Evolutionary conservation across 257 asterid species (phyloP), one percentile per base, ranked within the genome.

Genomic region (Primulina tabacum): DNA sequence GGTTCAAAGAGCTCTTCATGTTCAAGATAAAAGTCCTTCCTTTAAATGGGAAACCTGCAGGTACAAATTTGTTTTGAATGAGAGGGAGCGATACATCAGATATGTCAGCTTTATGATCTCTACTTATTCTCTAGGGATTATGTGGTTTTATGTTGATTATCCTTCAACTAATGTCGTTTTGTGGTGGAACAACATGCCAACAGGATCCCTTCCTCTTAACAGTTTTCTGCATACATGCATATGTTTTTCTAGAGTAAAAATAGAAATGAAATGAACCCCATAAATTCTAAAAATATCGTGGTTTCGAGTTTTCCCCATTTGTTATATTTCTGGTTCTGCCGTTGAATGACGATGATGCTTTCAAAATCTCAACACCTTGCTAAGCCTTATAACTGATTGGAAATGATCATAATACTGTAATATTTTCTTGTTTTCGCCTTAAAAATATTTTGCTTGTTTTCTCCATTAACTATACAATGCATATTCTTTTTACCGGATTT

Each of bases 1-100:
- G 79, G 99, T 94, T 84, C 97, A 94, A 82, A 67, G 68, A 12
- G 97, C 97, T 65, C 90, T 94, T 77, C 99, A 91, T 75, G 90
- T 86, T 82, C 81, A 7, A 61, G 79, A 59, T 63, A 78, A 35
- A 62, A 83, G 82, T 58, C 78, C 88, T 57, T 79, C 80, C 11
- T 76, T 67, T 53, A 77, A 74, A 76, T 94, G 97, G 97, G 88
- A 38, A 61, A 82, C 97, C 74, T 91, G 99, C 97, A 94, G 85
- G 99, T 94, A 82, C 20, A 6, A 65, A 47, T 65, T 59, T 57
- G 7, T 62, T 38, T 11, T 56, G 38, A n/a, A 35, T 55, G 50
- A 29, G 73, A 52, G 66, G 37, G 69, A 29, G 24, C 28, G 26
- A 14, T 34, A 28, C 28, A 59, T 21, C 12, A 52, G 30, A 32